Evolutionary conservation across 2,329 filamentous ascomycete species (phyloP), one percentile per base, ranked within the genome.

Genomic region (Apiospora malaysiana): DNA sequence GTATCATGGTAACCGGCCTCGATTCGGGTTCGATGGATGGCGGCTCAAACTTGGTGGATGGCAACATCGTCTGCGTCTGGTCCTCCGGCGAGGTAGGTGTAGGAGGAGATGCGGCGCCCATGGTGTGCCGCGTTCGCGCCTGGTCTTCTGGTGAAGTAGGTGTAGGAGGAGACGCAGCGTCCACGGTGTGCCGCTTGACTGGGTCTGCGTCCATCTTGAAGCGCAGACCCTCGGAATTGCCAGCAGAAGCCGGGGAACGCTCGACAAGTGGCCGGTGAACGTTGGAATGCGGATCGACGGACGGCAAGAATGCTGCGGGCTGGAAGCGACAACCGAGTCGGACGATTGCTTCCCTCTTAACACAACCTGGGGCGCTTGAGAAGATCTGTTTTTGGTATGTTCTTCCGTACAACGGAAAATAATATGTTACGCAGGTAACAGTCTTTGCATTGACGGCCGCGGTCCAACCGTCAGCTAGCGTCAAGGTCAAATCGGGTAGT

Each of bases 261-360:
- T 40, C 27, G 72, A 66, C 72, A 73, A 72, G 74, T 75, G 73
- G 74, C 75, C 72, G 75, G 75, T 72, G 71, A 45, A 69, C 71
- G 72, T 75, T 77, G 76, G 77, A 78, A 79, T 78, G 77, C 70
- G 72, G 74, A 72, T 77, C 75, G 75, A 71, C 70, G 74, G 66
- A 70, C 72, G 63, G 65, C 72, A 76, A 74, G 73, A 77, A 77
- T 76, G 76, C 74, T 72, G 72, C 71, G 32, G 56, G 56, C 56
- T 56, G 49, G 32, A 18, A n/a, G 32, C 32, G 16, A 40, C 14
- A n/a, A 40, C 32, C 56, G 32, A 40, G 32, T n/a, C 21, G 27
- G 32, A 23, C 32, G 32, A 63, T 32, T 40, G 56, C 21, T 23
- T 32, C n/a, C 21, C 32, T 63, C 32, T 63, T 40, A 63, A 63